phyloP scores from a whole-genome alignment of 768 basidiomycete genomes.

The Crepidotus variabilis region DNA sequence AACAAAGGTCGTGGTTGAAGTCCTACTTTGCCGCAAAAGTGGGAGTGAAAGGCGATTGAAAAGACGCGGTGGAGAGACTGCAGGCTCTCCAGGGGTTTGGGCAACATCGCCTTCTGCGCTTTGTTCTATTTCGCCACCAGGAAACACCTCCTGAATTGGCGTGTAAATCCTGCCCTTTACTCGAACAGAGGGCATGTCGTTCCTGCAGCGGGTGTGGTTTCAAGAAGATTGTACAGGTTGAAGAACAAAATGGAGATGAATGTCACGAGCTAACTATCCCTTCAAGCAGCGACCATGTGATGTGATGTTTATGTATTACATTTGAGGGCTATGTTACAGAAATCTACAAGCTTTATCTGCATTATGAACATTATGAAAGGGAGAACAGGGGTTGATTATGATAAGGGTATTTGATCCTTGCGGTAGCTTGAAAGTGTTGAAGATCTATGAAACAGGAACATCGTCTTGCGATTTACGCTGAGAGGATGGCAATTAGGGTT shows the following conservation, averaged over 20 bases:
- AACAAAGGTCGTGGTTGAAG: slow-evolving; percentile 1
- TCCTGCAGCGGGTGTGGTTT: background rate
- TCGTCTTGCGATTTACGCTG: slow-evolving; percentile 6
- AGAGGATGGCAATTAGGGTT: background rate
- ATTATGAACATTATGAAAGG: too few relatives aligned
- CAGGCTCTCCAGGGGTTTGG: background rate
- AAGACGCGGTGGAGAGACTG: slow-evolving; percentile 2
- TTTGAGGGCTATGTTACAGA: background rate
- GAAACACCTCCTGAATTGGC: slow-evolving; percentile 17
- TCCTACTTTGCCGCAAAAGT: slow-evolving; percentile 8
- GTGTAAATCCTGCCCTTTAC: slow-evolving; percentile 34
- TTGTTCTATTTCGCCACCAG: background rate
- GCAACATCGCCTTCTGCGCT: background rate
- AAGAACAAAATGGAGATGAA: background rate
- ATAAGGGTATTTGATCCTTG: background rate
- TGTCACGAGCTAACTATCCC: background rate
- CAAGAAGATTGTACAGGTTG: background rate
- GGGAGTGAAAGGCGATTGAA: slow-evolving; percentile 13
- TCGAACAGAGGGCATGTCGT: slow-evolving; percentile 46
- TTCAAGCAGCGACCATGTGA: background rate
- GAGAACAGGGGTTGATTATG: too few relatives aligned
- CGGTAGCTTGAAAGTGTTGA: background rate
- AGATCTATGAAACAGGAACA: background rate
- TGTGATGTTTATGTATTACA: background rate
- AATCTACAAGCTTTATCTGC: background rate